phyloP scores from a whole-genome alignment of 441 rosid species.

The Breynia disticha region DNA sequence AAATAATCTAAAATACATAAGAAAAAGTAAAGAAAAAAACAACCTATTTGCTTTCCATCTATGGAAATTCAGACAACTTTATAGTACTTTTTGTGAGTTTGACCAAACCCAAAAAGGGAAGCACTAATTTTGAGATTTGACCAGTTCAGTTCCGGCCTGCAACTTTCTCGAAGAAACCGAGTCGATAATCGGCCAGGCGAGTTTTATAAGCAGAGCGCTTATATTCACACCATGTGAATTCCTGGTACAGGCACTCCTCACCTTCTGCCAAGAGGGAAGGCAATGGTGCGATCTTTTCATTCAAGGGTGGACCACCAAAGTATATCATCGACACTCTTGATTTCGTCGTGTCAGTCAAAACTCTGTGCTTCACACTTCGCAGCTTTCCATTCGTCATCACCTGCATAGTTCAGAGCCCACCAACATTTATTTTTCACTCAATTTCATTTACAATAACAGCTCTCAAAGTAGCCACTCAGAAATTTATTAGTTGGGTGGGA shows the following conservation, averaged over 20 bases:
- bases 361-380: conserved; percentile 74
- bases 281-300: conserved; percentile 41
- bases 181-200: conserved; percentile 57
- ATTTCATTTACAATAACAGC: not conserved
- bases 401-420: conserved; percentile 20
- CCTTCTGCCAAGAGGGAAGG: conserved; percentile 36
- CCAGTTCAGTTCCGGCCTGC: not conserved
- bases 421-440: not conserved
- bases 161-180: conserved; percentile 47
- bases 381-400: conserved; percentile 85
- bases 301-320: conserved; percentile 72
- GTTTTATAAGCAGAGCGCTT: conserved; percentile 55
- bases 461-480: not conserved
- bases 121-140: not conserved
- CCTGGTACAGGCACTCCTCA: conserved; percentile 37
- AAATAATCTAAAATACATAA: too few relatives aligned
- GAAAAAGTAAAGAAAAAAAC: conserved; percentile 1
- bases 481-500: not conserved
- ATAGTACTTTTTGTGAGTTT: conserved; percentile 10
- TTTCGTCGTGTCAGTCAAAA: conserved; percentile 39
- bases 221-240: conserved; percentile 78
- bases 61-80: conserved; percentile 21
- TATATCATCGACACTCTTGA: conserved; percentile 70
- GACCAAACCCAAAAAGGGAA: conserved; percentile 11
- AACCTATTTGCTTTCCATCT: conserved; percentile 26